Percentiles rank a stretch among this genome's conserved stretches.
Conservation (phyloP, 176 grass and related monocot genomes). For the Typha latifolia region DNA sequence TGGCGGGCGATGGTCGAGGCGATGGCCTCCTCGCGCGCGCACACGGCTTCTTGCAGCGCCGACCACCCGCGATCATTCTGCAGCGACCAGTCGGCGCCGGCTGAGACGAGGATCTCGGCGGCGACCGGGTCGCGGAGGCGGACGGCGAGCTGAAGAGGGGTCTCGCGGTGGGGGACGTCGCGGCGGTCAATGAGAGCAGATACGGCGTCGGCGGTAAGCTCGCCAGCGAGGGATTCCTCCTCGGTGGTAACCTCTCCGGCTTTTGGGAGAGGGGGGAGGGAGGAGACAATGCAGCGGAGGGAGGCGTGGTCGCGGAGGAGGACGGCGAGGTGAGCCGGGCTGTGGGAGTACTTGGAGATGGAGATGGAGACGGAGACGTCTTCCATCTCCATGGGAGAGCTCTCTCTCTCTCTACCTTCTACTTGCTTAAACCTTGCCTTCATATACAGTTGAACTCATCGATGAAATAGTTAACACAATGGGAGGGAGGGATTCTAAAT, state of each 20-base stretch:
- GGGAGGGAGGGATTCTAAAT: no score
- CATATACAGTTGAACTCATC: no score
- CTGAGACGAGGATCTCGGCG: conserved; percentile 74
- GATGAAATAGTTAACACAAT: no score
- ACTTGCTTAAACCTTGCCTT: no score
- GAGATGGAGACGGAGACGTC: conserved; percentile 35
- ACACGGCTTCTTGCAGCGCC: conserved; percentile 79
- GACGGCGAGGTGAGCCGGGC: conserved; percentile 70
- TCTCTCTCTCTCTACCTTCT: neutral
- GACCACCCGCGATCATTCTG: conserved; percentile 94
- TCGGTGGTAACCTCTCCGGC: conserved; percentile 64
- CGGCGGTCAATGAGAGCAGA: conserved; percentile 67
- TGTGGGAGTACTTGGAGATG: conserved; percentile 85
- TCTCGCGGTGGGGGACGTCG: conserved; percentile 78
- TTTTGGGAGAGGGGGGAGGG: conserved; percentile 49
- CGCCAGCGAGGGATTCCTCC: conserved; percentile 57
- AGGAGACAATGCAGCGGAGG: conserved; percentile 34
- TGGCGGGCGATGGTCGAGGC: conserved; percentile 80
- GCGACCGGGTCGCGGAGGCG: conserved; percentile 66
- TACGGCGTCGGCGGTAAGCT: conserved; percentile 55
- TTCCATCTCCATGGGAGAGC: neutral
- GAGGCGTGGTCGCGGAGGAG: conserved; percentile 50
- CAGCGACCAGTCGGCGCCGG: conserved; percentile 84
- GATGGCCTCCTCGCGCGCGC: conserved; percentile 64
- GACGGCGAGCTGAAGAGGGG: conserved; percentile 84